Evolutionary conservation across 1,139 yeast species (phyloP).

Genomic region (Pichia inconspicua): DNA sequence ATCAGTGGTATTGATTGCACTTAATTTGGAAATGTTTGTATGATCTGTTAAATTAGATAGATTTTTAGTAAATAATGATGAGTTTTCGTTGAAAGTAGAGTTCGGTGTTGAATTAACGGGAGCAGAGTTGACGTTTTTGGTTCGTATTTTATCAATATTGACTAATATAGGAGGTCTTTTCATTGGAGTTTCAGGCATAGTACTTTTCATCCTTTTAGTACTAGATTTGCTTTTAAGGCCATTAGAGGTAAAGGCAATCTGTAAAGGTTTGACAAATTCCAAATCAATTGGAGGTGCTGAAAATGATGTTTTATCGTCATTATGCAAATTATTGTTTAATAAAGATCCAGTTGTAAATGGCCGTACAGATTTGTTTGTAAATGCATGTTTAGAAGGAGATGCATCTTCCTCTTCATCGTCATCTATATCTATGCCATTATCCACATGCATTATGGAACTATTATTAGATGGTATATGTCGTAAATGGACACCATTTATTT

Average conservation of each 20-base stretch:
- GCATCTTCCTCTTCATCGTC: slow-evolving; percentile 16
- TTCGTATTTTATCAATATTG: slow-evolving; percentile 15
- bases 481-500: not conserved
- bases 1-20: slow-evolving; percentile 29
- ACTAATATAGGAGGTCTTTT: slow-evolving; percentile 44
- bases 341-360: slow-evolving; percentile 3
- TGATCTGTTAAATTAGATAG: slow-evolving; percentile 5
- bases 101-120: slow-evolving; percentile 10
- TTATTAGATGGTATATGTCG: not conserved
- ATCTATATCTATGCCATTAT: not conserved
- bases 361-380: slow-evolving; percentile 1
- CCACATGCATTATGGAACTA: not conserved
- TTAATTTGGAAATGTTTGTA: slow-evolving; percentile 5
- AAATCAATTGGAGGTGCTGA: slow-evolving; percentile 41
- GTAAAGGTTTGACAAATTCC: slow-evolving; percentile 72
- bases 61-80: slow-evolving; percentile 3
- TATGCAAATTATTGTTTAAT: not conserved
- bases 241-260: slow-evolving; percentile 72
- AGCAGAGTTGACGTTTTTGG: slow-evolving; percentile 13
- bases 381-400: slow-evolving; percentile 14
- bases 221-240: slow-evolving; percentile 70
- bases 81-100: not conserved
- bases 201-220: slow-evolving; percentile 14
- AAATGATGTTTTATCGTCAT: not conserved
- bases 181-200: slow-evolving; percentile 74